Percentiles rank a stretch among this genome's conserved stretches.
Evolutionary conservation across 208 protist species (phyloP).

Genomic region (Acanthamoeba royreba): DNA sequence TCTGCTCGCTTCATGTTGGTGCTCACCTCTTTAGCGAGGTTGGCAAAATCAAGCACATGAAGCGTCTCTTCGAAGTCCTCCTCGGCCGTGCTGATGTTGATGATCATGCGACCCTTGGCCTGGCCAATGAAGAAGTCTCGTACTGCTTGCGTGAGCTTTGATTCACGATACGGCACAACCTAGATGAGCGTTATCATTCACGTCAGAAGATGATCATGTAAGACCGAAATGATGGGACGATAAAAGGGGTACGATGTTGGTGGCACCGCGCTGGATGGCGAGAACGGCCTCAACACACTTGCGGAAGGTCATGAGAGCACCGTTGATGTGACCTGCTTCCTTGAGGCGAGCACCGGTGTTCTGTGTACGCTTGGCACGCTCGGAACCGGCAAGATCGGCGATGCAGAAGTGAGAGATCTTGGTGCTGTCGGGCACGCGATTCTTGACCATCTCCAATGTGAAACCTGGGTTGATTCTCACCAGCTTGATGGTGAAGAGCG

Average conservation of each 20-base stretch:
- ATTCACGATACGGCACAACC: slow-evolving; percentile 67
- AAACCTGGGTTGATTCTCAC: background rate
- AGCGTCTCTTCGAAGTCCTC: slow-evolving; percentile 62
- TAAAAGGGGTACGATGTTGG: background rate
- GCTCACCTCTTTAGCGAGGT: background rate
- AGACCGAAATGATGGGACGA: background rate
- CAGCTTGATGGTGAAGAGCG: slow-evolving; percentile 52
- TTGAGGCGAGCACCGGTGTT: slow-evolving; percentile 65
- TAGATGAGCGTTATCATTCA: background rate
- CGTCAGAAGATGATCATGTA: background rate
- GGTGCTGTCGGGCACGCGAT: background rate
- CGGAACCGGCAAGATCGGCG: slow-evolving; percentile 75
- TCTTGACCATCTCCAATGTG: background rate
- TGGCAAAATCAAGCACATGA: slow-evolving; percentile 42
- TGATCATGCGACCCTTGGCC: slow-evolving; percentile 66
- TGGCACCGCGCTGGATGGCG: slow-evolving; percentile 54
- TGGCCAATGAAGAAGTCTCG: slow-evolving; percentile 59
- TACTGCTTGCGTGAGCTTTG: slow-evolving; percentile 69
- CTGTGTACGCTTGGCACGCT: slow-evolving; percentile 58
- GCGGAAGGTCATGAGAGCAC: slow-evolving; percentile 70
- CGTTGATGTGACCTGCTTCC: slow-evolving; percentile 79
- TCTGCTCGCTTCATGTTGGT: slow-evolving; percentile 6
- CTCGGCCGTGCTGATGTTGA: slow-evolving; percentile 53
- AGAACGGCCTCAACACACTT: slow-evolving; percentile 72
- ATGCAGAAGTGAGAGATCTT: slow-evolving; percentile 33